Conservation (phyloP, 139 green algal species). For the Gonium pectorale region DNA sequence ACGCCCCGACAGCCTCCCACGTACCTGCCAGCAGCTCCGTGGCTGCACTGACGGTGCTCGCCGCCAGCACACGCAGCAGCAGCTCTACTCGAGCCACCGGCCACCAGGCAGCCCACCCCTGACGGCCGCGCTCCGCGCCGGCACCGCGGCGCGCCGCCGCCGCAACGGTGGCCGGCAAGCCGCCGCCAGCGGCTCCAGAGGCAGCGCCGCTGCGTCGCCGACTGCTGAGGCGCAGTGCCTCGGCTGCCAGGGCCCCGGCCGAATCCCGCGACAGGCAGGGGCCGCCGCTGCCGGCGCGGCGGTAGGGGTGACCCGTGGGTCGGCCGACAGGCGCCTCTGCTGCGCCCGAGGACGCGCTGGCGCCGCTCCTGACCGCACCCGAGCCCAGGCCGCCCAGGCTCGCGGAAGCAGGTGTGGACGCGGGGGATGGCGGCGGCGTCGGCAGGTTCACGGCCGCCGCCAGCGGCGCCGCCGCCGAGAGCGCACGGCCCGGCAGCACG, state of each 20-base stretch:
- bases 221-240: background rate
- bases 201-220: too few relatives aligned
- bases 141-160: background rate
- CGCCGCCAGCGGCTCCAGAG: background rate
- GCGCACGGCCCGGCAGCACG: slow-evolving; percentile 1
- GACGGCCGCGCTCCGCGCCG: background rate
- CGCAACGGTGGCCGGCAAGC: background rate
- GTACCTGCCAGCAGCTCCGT: slow-evolving; percentile 31
- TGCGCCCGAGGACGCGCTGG: too few relatives aligned
- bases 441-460: slow-evolving; percentile 19
- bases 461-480: background rate
- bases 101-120: slow-evolving; percentile 8
- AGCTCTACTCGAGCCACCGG: background rate
- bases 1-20: background rate
- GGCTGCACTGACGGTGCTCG: background rate
- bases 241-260: background rate
- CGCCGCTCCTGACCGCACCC: too few relatives aligned
- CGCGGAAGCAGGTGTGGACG: too few relatives aligned
- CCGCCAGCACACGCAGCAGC: slow-evolving; percentile 9
- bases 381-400: too few relatives aligned
- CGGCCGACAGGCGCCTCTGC: too few relatives aligned
- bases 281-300: background rate
- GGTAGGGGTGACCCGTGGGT: too few relatives aligned
- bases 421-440: too few relatives aligned
- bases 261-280: background rate